A percentile compares a stretch with the other conserved stretches of the same genome.
These are phyloP conservation scores for Mycena rosella DNA, from an alignment of 768 basidiomycete genomes.

Conservation along the genomic window DNA sequence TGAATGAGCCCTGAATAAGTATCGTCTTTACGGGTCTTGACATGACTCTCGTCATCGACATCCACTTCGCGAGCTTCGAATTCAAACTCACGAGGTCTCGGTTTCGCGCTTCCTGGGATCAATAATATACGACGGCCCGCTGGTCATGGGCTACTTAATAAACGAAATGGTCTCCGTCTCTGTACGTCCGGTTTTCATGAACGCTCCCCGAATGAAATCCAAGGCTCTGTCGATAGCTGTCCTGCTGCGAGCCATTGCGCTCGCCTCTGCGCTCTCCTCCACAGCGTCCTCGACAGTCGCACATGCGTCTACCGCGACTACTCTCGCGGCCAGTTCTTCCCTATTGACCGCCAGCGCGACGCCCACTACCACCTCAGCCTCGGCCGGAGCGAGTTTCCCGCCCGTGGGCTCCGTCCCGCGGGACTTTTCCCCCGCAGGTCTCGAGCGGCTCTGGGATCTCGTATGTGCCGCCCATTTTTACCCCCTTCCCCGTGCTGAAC, in stretches of 20 bases:
- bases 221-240: constrained; percentile 1
- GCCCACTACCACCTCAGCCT: constrained; percentile 2
- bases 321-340: not conserved
- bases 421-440: constrained; percentile 55
- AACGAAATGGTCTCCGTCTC: not conserved
- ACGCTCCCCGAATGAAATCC: not conserved
- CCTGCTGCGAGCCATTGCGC: not conserved
- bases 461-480: constrained; percentile 38
- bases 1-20: too few species aligned
- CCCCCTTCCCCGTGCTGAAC: not conserved
- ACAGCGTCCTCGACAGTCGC: not conserved
- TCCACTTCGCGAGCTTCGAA: not conserved
- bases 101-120: not conserved
- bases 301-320: not conserved
- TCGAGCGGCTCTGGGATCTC: constrained; percentile 57
- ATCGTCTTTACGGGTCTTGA: too few species aligned
- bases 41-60: too few species aligned
- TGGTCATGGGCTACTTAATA: constrained; percentile 1
- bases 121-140: constrained; percentile 10
- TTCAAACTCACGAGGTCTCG: constrained; percentile 4
- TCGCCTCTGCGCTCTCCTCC: constrained; percentile 1
- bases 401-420: constrained; percentile 55
- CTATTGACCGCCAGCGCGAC: not conserved
- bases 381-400: constrained; percentile 47
- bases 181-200: not conserved